Evolutionary conservation across 768 basidiomycete genomes (phyloP), one percentile per base, ranked within the genome.

Genomic region (Holtermanniella nyarrowii): DNA sequence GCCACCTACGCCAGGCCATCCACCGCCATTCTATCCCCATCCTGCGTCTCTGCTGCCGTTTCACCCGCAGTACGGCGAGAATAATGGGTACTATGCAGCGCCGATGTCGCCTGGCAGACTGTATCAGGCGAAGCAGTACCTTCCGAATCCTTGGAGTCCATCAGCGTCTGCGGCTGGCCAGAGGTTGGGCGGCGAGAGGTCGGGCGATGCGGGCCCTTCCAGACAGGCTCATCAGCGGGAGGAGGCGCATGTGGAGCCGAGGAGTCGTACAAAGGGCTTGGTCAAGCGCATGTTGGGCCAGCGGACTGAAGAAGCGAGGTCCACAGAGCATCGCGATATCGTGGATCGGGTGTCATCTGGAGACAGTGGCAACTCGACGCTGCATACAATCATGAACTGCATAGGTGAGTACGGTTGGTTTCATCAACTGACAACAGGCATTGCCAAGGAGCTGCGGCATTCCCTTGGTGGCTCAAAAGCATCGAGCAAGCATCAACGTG

Each of bases 21-120:
- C 53, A 23, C 55, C 55, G 24, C 57, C 57, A 11, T 44, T 49
- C 27, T 59, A 55, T 46, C 57, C 57, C 5, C 54, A 59, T 43
- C 57, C 57, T 2, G 14, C 50, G 2, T 41, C 47, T 16, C 54
- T 59, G 13, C 50, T 52, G 44, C 57, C 57, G 5, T 59, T 47
- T 49, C 49, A 59, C 12, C 57, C 57, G 3, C 52, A 46, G 22
- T 47, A 55, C 21, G 31, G 31, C 10, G 31, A 37, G 31, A 37
- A 37, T 16, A 7, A 16, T 7, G 31, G 31, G 31, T 37, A 37
- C 31, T 37, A 37, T 37, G 10, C 7, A 7, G 31, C 31, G 31
- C 31, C 31, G 10, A 37, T 37, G 31, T 37, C 31, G 31, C 31
- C 31, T 7, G 7, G 7, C 10, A 7, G 31, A 16, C 31, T 37